Conservation (phyloP, 2,329 filamentous ascomycete species). For the Penicillium frequentans region DNA sequence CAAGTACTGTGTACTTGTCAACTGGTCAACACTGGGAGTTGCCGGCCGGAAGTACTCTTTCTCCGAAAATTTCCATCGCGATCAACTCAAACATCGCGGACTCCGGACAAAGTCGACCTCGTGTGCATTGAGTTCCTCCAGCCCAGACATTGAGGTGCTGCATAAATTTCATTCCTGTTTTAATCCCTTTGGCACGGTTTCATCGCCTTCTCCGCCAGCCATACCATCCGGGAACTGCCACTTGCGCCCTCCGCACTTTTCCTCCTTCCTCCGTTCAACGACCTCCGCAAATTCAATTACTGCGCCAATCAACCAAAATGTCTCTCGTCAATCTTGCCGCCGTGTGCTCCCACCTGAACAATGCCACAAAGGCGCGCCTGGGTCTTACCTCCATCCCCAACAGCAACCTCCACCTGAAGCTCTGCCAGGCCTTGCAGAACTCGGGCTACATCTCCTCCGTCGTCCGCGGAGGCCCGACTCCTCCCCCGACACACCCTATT, state of each 20-base stretch:
- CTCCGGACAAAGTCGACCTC: not conserved
- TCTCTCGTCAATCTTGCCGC: constrained; percentile 73
- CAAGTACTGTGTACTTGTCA: constrained; percentile 4
- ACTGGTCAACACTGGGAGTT: not conserved
- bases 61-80: constrained; percentile 38
- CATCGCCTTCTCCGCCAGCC: not conserved
- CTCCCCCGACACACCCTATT: constrained; percentile 54
- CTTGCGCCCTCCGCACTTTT: not conserved
- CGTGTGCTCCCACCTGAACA: constrained; percentile 88
- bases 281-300: constrained; percentile 22
- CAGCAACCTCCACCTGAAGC: constrained; percentile 74
- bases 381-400: constrained; percentile 80
- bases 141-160: not conserved
- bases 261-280: not conserved
- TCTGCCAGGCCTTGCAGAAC: constrained; percentile 76
- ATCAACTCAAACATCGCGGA: not conserved
- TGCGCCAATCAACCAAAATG: constrained; percentile 49
- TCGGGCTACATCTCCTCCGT: constrained; percentile 80
- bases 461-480: constrained; percentile 67
- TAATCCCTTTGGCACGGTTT: not conserved
- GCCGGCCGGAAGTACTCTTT: constrained; percentile 24
- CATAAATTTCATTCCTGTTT: not conserved
- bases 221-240: not conserved
- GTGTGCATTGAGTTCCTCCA: constrained; percentile 1
- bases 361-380: constrained; percentile 79